These are phyloP conservation scores for Paraphoma chrysanthemicola DNA, from an alignment of 2,329 filamentous ascomycete genomes.

Conservation along the genomic window DNA sequence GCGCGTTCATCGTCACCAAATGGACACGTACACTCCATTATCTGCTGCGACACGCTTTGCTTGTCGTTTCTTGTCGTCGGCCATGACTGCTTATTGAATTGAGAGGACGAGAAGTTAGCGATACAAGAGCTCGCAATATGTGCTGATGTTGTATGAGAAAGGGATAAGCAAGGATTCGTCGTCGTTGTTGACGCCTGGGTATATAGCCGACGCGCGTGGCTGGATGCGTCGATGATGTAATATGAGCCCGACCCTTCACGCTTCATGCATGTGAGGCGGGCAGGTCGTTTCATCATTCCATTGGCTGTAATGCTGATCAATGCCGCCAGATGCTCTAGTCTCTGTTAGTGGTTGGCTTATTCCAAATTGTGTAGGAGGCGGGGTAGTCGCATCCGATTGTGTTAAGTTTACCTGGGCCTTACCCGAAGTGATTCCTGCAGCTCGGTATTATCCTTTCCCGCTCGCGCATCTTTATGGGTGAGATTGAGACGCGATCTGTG, in stretches of 20 bases:
- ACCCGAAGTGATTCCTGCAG: too few species aligned
- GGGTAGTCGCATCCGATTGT: neutral
- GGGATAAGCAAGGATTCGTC: neutral
- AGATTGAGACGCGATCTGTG: too few species aligned
- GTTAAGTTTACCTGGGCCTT: neutral
- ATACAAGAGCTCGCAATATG: too few species aligned
- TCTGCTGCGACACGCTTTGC: slow-evolving; percentile 18
- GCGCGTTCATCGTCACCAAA: too few species aligned
- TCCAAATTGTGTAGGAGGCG: neutral
- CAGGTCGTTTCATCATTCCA: neutral
- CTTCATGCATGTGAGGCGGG: neutral
- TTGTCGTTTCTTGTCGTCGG: slow-evolving; percentile 28
- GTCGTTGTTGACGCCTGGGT: neutral
- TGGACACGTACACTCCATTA: slow-evolving; percentile 23
- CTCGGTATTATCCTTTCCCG: too few species aligned
- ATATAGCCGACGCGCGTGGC: neutral
- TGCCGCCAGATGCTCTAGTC: too few species aligned
- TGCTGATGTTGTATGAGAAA: neutral
- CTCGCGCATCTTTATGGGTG: too few species aligned
- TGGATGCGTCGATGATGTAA: neutral
- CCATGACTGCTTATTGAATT: slow-evolving; percentile 8
- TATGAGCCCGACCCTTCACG: neutral
- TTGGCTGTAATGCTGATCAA: neutral
- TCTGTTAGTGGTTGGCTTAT: neutral
- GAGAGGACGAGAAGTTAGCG: too few species aligned